Evolutionary conservation across 257 asterid species (phyloP), one percentile per base, ranked within the genome.

Genomic region (Cynanchum wilfordii): DNA sequence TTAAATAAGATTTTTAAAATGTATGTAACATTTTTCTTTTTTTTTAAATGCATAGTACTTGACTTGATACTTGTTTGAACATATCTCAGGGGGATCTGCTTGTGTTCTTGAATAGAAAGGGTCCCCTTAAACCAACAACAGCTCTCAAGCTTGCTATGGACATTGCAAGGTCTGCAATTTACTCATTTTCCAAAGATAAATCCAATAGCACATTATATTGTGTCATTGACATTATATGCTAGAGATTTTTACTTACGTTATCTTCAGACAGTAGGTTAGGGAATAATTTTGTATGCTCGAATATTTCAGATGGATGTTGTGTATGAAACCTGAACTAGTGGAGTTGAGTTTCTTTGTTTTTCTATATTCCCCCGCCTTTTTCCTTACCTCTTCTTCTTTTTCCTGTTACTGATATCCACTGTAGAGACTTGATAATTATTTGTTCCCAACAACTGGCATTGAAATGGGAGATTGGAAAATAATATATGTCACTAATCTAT

Each of bases 91-190:
- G 97, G n/a, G 97, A 94, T 83, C 90, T 94, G 52, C 83, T 79
- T 78, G 86, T 86, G 71, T 90, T 76, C 77, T 82, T 94, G 89
- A 86, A 82, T 75, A 82, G 17, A 68, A 88, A 83, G 78, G 93
- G 92, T 49, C 82, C 96, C 24, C 93, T 94, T 76, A 91, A 84
- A 81, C 97, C 99, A 44, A 87, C 89, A 68, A 84, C 84, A 54
- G 99, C 97, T 78, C 88, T 94, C 84, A 86, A 91, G 87, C 86
- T 87, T 78, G 99, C 99, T 10, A 80, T 94, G 89, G 99, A 94
- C 78, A 89, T 94, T 81, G 97, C 97, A 73, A 94, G 98, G 98
- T 94, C 66, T 69, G 24, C 45, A 4, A 67, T 65, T 9, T 71
- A 65, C 64, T 66, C 76, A 10, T 42, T 17, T 60, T 68, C n/a